phyloP scores from a whole-genome alignment of 1,139 yeast genomes.

The Magnusiomyces suaveolens region DNA sequence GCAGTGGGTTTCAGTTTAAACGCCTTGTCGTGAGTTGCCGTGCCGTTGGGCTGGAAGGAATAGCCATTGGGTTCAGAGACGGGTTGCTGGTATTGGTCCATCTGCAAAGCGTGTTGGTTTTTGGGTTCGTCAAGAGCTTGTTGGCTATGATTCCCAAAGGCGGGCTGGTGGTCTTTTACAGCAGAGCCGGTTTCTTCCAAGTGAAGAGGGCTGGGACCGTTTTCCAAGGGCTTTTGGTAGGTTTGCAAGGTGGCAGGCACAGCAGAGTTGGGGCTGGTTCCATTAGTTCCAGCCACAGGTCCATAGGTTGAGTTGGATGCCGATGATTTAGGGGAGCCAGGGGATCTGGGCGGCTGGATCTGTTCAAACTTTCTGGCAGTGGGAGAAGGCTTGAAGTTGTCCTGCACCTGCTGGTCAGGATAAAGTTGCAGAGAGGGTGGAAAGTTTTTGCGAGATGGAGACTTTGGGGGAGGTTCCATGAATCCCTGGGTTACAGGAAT shows the following conservation, averaged over 20 bases:
- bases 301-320: neutral
- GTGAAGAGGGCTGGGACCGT: neutral
- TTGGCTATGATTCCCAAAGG: neutral
- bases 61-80: neutral
- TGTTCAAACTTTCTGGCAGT: neutral
- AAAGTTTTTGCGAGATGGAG: neutral
- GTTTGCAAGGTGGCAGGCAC: neutral
- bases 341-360: neutral
- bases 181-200: neutral
- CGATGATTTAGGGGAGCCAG: neutral
- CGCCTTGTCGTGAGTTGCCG: neutral
- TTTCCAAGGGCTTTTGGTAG: neutral
- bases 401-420: neutral
- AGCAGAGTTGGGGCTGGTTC: neutral
- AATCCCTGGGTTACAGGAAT: neutral
- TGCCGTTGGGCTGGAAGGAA: neutral
- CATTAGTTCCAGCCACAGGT: neutral
- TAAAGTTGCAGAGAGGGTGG: neutral
- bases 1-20: neutral
- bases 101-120: neutral
- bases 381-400: neutral
- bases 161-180: neutral
- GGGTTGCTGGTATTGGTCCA: neutral
- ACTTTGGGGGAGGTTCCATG: neutral
- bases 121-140: too few relatives aligned